phyloP scores from a whole-genome alignment of 108 stramenopile species.

The Pseudonitzschia pungens region DNA sequence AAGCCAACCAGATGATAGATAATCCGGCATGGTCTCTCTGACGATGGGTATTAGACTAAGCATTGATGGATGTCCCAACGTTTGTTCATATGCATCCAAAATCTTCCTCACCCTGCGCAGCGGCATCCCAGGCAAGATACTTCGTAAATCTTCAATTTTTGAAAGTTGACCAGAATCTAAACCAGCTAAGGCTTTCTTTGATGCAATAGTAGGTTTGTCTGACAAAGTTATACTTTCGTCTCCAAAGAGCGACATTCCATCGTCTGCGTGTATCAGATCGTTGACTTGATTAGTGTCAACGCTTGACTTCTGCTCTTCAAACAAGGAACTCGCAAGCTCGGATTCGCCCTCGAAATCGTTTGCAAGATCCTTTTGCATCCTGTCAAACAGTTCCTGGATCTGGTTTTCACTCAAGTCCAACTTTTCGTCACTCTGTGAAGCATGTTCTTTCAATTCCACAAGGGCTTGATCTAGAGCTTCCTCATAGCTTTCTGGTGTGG shows the following conservation, averaged over 20 bases:
- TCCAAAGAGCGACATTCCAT: not conserved
- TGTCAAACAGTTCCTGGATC: not conserved
- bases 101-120: conserved; percentile 56
- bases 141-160: conserved; percentile 42
- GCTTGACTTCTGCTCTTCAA: not conserved
- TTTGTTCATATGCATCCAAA: conserved; percentile 53
- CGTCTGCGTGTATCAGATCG: not conserved
- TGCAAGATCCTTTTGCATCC: not conserved
- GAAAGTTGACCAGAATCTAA: conserved; percentile 6
- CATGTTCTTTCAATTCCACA: conserved; percentile 1
- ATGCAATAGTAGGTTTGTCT: not conserved
- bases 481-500: not conserved
- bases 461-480: not conserved
- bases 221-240: not conserved
- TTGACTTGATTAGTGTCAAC: not conserved
- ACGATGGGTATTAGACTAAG: conserved; percentile 63
- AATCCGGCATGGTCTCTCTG: conserved; percentile 82
- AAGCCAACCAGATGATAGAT: conserved; percentile 54
- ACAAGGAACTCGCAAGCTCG: not conserved
- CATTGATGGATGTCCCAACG: conserved; percentile 70
- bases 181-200: not conserved
- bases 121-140: conserved; percentile 67
- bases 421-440: conserved; percentile 11
- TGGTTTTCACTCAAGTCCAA: conserved; percentile 15
- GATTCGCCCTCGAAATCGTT: not conserved